Evolutionary conservation across 495 filamentous ascomycete species (phyloP).

Genomic region (Penicillium simplicissimum): DNA sequence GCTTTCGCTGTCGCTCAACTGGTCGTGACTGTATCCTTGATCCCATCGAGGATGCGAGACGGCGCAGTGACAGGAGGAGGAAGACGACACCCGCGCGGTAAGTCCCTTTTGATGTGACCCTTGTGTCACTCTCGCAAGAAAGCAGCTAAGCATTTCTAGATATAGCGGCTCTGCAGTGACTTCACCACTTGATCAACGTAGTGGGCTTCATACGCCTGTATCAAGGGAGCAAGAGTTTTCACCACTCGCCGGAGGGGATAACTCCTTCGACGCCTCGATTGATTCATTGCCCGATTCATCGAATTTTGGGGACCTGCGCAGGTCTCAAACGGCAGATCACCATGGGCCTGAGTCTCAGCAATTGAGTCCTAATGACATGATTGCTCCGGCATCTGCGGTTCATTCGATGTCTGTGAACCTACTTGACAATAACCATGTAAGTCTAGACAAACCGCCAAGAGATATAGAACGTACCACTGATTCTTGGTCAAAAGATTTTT

Average conservation of each 20-base stretch:
- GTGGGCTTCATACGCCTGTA: slow-evolving; percentile 31
- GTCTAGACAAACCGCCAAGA: background rate
- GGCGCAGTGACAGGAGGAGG: slow-evolving; percentile 32
- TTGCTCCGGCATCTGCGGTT: slow-evolving; percentile 41
- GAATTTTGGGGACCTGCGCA: slow-evolving; percentile 20
- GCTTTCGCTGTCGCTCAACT: slow-evolving; percentile 40
- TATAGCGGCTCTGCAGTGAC: slow-evolving; percentile 25
- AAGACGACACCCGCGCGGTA: slow-evolving; percentile 33
- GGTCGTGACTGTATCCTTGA: slow-evolving; percentile 46
- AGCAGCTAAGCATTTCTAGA: slow-evolving; percentile 11
- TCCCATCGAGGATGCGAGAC: slow-evolving; percentile 35
- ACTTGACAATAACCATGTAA: slow-evolving; percentile 37
- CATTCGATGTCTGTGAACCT: slow-evolving; percentile 49
- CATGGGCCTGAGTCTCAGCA: slow-evolving; percentile 41
- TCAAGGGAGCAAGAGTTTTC: slow-evolving; percentile 38
- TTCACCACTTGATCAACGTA: slow-evolving; percentile 30
- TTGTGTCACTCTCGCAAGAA: background rate
- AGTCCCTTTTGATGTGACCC: background rate
- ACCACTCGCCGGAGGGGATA: slow-evolving; percentile 25
- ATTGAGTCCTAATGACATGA: slow-evolving; percentile 46
- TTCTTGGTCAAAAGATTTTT: slow-evolving; percentile 31
- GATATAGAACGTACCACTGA: background rate
- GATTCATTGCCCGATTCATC: slow-evolving; percentile 32
- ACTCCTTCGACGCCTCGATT: slow-evolving; percentile 29
- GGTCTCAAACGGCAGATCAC: slow-evolving; percentile 32